These are phyloP conservation scores for Ceriops zippeliana DNA, from an alignment of 345 rosid species.

Conservation along the genomic window DNA sequence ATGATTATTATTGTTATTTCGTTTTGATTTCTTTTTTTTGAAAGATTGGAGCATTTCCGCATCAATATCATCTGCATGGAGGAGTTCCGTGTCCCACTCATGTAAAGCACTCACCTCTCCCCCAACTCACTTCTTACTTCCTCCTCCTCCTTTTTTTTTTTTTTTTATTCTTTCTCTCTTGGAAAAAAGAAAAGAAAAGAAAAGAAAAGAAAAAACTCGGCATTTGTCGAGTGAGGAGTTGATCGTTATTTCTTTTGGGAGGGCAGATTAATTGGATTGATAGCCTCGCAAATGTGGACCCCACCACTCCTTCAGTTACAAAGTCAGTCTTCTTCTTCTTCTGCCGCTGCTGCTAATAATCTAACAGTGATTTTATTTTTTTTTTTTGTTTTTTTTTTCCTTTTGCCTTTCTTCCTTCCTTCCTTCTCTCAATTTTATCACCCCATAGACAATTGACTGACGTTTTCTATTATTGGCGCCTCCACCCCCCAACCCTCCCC, in stretches of 20 bases:
- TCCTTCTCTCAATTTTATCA: too few relatives aligned
- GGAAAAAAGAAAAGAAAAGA: too few relatives aligned
- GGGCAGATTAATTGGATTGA: conserved; percentile 29
- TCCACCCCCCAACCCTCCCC: too few relatives aligned
- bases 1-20: background rate
- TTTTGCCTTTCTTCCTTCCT: too few relatives aligned
- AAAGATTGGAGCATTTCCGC: conserved; percentile 65
- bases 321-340: conserved; percentile 20
- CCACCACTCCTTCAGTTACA: background rate
- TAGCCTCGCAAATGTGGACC: background rate
- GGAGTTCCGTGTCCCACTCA: conserved; percentile 57
- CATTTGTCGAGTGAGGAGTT: background rate
- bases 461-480: too few relatives aligned
- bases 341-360: too few relatives aligned
- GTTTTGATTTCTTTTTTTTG: background rate
- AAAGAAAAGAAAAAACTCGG: background rate
- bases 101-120: conserved; percentile 26
- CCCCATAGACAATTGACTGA: too few relatives aligned
- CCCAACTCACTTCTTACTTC: background rate
- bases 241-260: background rate
- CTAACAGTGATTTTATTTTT: too few relatives aligned
- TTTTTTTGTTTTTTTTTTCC: too few relatives aligned
- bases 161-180: background rate
- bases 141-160: background rate
- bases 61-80: conserved; percentile 48